phyloP scores from a whole-genome alignment of 495 filamentous ascomycete genomes.

The Penicillium canariense region DNA sequence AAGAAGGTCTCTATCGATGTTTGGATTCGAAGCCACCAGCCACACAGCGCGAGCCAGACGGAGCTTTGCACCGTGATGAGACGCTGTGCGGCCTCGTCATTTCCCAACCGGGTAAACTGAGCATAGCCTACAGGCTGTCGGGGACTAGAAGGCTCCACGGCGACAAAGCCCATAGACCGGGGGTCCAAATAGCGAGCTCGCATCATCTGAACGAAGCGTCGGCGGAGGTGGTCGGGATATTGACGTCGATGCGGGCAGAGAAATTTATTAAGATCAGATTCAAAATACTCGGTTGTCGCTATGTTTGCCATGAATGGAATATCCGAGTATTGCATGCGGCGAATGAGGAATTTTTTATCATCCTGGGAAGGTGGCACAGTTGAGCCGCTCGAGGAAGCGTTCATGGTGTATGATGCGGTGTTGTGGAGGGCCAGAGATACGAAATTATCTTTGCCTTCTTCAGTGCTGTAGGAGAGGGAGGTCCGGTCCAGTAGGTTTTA shows the following conservation, averaged over 20 bases:
- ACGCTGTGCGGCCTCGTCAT: constrained; percentile 1
- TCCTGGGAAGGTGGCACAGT: not conserved
- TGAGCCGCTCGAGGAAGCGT: not conserved
- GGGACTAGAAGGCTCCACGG: not conserved
- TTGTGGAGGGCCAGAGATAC: not conserved
- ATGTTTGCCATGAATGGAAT: constrained; percentile 3
- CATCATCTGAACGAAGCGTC: constrained; percentile 13
- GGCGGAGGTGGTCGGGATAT: constrained; percentile 7
- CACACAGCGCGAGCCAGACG: not conserved
- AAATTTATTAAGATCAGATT: constrained; percentile 4
- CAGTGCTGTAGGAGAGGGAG: not conserved
- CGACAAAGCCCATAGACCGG: constrained; percentile 13
- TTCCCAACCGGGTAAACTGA: constrained; percentile 8
- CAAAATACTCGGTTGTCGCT: constrained; percentile 4
- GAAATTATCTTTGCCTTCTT: not conserved
- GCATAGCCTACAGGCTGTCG: constrained; percentile 8
- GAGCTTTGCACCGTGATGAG: not conserved
- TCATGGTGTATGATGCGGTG: not conserved
- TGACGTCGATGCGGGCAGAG: constrained; percentile 12
- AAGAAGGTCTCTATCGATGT: constrained; percentile 1
- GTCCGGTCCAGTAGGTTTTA: not conserved
- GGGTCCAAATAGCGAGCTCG: constrained; percentile 8
- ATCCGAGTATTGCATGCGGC: constrained; percentile 3
- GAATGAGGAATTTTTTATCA: constrained; percentile 5
- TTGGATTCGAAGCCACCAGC: not conserved